Evolutionary conservation across 495 filamentous ascomycete species (phyloP), one percentile per base, ranked within the genome.

Genomic region (Margaritispora aquatica): DNA sequence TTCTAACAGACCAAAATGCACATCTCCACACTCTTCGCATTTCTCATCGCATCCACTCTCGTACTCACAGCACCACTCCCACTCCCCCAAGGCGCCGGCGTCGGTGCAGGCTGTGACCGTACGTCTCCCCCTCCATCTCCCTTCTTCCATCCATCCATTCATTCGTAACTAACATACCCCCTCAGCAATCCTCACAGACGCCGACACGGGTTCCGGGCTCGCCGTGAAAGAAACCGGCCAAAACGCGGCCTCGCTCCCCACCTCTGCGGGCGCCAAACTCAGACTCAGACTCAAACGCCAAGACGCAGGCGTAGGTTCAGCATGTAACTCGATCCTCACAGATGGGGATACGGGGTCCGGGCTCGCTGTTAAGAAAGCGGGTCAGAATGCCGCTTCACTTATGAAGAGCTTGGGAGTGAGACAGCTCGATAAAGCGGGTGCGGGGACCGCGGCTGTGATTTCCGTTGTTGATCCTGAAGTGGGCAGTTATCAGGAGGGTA

Each of bases 401-500:
- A n/a, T 57, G 21, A 26, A 57, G 22, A 48, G 38, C 21, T n/a
- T 23, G 20, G 55, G 36, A 19, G 54, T 22, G 3, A 57, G 26
- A 49, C 58, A 60, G 48, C 58, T 60, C 20, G 51, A 60, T 22
- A 55, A 60, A 50, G 38, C 44, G 7, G 44, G 55, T 5, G 55
- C 55, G 4, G 55, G 55, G 8, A 36, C 27, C 3, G 46, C 55
- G 22, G 55, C 55, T 17, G 26, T 58, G 9, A 36, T 58, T 21
- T 13, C 21, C 19, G 13, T 58, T 23, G 55, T 26, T 10, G 20
- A 17, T 21, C 55, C 55, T 22, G 17, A 58, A 19, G 55, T 41
- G 13, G 55, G 36, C 19, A 21, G 2, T 2, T 58, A 26, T 23
- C 38, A 49, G 22, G 23, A 58, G 34, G 38, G 44, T 50, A 15